Evolutionary conservation across 2,329 filamentous ascomycete genomes (phyloP), one percentile per base, ranked within the genome.

Genomic region (Trichoderma koningiopsis): DNA sequence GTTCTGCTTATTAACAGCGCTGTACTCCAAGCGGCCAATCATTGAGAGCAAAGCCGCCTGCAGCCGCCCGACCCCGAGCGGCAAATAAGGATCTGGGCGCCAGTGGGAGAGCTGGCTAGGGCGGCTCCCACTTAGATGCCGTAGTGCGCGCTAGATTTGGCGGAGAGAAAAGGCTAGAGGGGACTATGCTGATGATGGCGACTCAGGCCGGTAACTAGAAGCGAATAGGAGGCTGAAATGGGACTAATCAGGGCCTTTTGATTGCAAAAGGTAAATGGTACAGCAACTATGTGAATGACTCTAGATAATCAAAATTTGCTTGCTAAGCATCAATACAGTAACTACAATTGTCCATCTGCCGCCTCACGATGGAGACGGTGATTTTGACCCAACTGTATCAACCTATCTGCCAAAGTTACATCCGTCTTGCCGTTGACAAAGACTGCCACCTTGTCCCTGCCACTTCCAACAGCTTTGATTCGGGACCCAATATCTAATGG

Each of bases 401-500:
- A 6, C 13, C 33, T 40, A 19, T 43, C 40, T 19, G 24, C 5
- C 22, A 49, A 24, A 49, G 19, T 13, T 22, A n/a, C n/a, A 22
- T 8, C 22, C 2, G 22, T 22, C 5, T 10, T 13, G 47, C 47
- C 47, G 7, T 29, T 8, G 16, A 77, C 77, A 77, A 76, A 86
- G 58, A 81, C 72, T 68, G 74, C 80, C 70, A 80, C 75, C 35
- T 75, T 73, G 24, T 73, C 72, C 69, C 74, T 72, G 0, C 78
- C 78, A 14, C 74, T 73, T 0, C 82, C 83, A 16, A 89, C 84
- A 13, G 83, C 87, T 75, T 83, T 83, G 56, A 91, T 82, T 59
- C 85, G 78, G 6, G 83, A 83, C 5, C 84, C 86, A 74, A 90
- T 86, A 73, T 88, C 83, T 71, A 92, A 74, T 24, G 89, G 89